Evolutionary conservation across 768 basidiomycete genomes (phyloP), one percentile per base, ranked within the genome.

Genomic region (Suillus decipiens): DNA sequence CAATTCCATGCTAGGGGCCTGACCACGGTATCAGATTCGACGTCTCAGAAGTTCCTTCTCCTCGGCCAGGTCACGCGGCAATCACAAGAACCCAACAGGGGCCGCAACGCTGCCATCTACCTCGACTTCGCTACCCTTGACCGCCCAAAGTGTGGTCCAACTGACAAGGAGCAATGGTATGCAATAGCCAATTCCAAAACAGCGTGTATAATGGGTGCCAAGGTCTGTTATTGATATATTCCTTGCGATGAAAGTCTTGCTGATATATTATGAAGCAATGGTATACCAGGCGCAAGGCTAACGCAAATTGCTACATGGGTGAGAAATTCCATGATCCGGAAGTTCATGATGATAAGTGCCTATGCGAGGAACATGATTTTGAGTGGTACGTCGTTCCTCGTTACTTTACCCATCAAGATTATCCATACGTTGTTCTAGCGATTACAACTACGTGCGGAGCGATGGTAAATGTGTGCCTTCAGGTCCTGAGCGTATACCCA

Each of bases 181-280:
- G 96, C 92, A 7, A 80, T 93, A 43, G 78, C 82, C 17, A 79
- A 74, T n/a, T 80, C 77, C 17, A 83, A 82, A 54, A 80, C 81
- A 41, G 85, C 93, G 67, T 99, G 96, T 75, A 76, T 99, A 28
- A 96, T 99, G 93, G 96, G 96, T 1, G 93, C 92, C 71, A 95
- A 92, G 84, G 93, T 92, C 59, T 56, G 82, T 66, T 24, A 22
- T n/a, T 36, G 24, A 39, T 12, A 8, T 5, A 15, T 17, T 15
- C 19, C 36, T 1, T 42, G 24, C 11, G 3, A 55, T 12, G 28
- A 24, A 3, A 31, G 11, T 24, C 31, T 42, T 11, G 53, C 34
- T 59, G 37, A 48, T 31, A 22, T 41, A 24, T 9, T 42, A 8
- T 15, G 39, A 22, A 96, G 93, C 96, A 99, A 90, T 98, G 91